Percentiles rank a stretch among this genome's conserved stretches.
phyloP scores from a whole-genome alignment of 768 basidiomycete genomes.

The Mycena indigotica region DNA sequence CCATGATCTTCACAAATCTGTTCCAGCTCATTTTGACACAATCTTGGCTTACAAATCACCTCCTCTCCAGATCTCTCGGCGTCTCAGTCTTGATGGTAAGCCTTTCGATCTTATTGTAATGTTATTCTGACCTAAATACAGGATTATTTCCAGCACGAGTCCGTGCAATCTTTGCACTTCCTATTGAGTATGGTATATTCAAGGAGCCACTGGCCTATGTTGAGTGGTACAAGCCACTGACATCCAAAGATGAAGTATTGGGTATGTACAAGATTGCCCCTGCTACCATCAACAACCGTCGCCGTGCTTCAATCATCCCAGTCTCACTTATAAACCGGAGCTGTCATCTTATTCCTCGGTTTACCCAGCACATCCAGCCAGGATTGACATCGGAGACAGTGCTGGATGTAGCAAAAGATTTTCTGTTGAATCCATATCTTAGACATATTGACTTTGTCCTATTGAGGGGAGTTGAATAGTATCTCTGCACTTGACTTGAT shows the following conservation, averaged over 20 bases:
- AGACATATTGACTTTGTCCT: not conserved
- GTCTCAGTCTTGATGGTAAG: not conserved
- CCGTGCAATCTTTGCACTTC: not conserved
- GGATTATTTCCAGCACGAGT: not conserved
- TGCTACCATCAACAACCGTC: not conserved
- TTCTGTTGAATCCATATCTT: not conserved
- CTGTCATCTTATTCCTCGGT: not conserved
- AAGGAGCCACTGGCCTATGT: not conserved
- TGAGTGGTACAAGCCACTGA: not conserved
- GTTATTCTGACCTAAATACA: not conserved
- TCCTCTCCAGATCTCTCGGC: not conserved
- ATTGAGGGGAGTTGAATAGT: not conserved
- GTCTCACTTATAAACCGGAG: not conserved
- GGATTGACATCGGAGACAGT: not conserved
- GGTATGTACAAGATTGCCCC: not conserved
- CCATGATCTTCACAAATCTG: not conserved
- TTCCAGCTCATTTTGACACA: constrained; percentile 7
- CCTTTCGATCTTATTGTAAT: not conserved
- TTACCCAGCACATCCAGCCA: not conserved
- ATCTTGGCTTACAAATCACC: not conserved
- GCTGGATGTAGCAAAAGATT: not conserved
- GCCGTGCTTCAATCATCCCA: not conserved
- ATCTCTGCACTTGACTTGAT: not conserved
- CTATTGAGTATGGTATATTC: not conserved
- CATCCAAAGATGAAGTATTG: not conserved